Base-by-base conservation (phyloP, 768 basidiomycete species). In the Tulasnella sp. region DNA sequence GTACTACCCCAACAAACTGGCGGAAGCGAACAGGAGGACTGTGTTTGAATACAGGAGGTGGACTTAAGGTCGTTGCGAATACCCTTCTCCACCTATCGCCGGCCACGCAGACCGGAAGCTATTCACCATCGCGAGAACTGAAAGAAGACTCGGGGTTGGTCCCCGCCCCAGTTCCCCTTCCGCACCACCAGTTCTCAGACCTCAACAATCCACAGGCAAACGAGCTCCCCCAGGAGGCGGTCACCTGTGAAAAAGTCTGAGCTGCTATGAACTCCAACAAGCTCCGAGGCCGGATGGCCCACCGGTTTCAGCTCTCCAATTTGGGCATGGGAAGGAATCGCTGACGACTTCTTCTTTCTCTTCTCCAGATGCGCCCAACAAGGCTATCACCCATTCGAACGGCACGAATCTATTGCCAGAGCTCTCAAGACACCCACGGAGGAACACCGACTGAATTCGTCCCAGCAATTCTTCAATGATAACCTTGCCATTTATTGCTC, bases 351-450 rank as follows among this genome's bases (percentile, higher is more conserved):
- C 31, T 45, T 37, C 22, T 17, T 37, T 22, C 34, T 78, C 12
- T 31, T 64, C 22, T 49, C 49, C 22, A 42, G 31, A 40, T 52
- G 69, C 19, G 49, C 52, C 4, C 31, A 72, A 19, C 17, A 25
- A n/a, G 78, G 78, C 31, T 78, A 78, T 72, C 77, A 78, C 72
- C 78, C 78, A 5, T 52, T 6, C 2, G 54, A 40, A 8, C 78
- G 58, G 54, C 70, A 70, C 31, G 25, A 58, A 19, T 67, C 77
- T 6, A 77, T 77, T 14, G 36, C 72, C 25, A 67, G 67, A 7
- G 58, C 71, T 8, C 72, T 78, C 9, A 40, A 68, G 11, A 78
- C 78, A 45, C 78, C 78, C n/a, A n/a, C n/a, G n/a, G n/a, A n/a
- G n/a, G n/a, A n/a, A n/a, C n/a, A n/a, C n/a, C n/a, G n/a, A n/a